Evolutionary conservation across 83 land plant genomes (phyloP).

Genomic region (Picea engelmannii): DNA sequence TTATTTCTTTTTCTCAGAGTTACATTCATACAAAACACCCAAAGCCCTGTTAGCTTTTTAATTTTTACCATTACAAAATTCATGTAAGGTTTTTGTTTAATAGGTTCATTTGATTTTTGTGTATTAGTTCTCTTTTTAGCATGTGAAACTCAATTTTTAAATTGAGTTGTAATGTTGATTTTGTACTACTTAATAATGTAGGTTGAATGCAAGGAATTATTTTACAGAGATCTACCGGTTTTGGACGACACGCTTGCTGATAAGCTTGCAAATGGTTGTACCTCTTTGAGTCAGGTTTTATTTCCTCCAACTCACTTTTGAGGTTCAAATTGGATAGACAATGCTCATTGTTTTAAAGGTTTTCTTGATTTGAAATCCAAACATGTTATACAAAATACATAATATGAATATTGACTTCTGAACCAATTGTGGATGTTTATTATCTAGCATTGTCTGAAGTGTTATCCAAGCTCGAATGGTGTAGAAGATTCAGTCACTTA

Average conservation of each 20-base stretch:
- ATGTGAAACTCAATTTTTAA: too few relatives aligned
- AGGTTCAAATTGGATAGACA: background rate
- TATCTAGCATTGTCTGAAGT: background rate
- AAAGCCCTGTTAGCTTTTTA: too few relatives aligned
- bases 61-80: too few relatives aligned
- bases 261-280: constrained; percentile 63
- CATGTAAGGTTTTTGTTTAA: too few relatives aligned
- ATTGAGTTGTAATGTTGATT: background rate
- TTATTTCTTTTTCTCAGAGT: too few relatives aligned
- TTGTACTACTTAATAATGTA: constrained; percentile 11
- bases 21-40: too few relatives aligned
- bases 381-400: background rate
- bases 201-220: constrained; percentile 72
- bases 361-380: background rate
- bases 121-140: too few relatives aligned
- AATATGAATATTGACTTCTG: background rate
- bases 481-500: background rate
- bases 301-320: background rate
- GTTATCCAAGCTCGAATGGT: background rate
- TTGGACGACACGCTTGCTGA: constrained; percentile 65
- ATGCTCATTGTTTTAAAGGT: background rate
- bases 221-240: constrained; percentile 63
- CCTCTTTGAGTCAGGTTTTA: constrained; percentile 49
- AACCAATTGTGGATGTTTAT: background rate
- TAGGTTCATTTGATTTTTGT: too few relatives aligned